Evolutionary conservation across 805 yeast species (phyloP).

Genomic region (Yarrowia alimentaria): DNA sequence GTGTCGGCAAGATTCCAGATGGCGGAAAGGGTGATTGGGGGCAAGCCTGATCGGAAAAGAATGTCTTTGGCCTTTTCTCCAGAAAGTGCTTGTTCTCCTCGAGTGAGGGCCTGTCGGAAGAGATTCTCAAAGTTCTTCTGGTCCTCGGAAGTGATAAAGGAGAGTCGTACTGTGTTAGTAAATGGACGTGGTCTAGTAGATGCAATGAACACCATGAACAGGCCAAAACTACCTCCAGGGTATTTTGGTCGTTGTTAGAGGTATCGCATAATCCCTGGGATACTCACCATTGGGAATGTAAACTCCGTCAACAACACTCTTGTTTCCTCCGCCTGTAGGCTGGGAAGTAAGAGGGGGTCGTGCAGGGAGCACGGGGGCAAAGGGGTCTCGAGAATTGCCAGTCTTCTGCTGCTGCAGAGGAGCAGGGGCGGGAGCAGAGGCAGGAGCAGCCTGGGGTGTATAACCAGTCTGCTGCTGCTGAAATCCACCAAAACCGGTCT

Average conservation of each 20-base stretch:
- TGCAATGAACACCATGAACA: too few species aligned
- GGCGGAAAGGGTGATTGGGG: constrained; percentile 71
- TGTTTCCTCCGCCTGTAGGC: constrained; percentile 30
- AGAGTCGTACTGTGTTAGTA: constrained; percentile 51
- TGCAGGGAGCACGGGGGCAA: constrained; percentile 22
- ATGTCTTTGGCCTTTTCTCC: constrained; percentile 72
- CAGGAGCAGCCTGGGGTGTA: neutral
- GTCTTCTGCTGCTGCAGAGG: constrained; percentile 27
- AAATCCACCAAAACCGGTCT: constrained; percentile 16
- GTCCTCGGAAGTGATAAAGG: constrained; percentile 81
- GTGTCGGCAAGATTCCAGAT: constrained; percentile 94
- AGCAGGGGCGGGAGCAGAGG: constrained; percentile 5
- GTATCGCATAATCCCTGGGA: neutral
- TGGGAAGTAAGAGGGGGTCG: constrained; percentile 30
- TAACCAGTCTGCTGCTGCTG: constrained; percentile 27
- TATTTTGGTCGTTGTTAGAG: neutral
- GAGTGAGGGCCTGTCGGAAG: constrained; percentile 68
- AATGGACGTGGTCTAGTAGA: too few species aligned
- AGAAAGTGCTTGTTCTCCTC: constrained; percentile 56
- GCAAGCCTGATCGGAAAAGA: constrained; percentile 72
- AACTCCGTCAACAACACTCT: constrained; percentile 15
- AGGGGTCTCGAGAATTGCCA: constrained; percentile 22
- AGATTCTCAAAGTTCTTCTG: constrained; percentile 83
- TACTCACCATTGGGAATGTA: constrained; percentile 26
- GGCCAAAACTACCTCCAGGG: too few species aligned